Evolutionary conservation across 345 rosid genomes (phyloP).

Genomic region (Sisymbrium irio): DNA sequence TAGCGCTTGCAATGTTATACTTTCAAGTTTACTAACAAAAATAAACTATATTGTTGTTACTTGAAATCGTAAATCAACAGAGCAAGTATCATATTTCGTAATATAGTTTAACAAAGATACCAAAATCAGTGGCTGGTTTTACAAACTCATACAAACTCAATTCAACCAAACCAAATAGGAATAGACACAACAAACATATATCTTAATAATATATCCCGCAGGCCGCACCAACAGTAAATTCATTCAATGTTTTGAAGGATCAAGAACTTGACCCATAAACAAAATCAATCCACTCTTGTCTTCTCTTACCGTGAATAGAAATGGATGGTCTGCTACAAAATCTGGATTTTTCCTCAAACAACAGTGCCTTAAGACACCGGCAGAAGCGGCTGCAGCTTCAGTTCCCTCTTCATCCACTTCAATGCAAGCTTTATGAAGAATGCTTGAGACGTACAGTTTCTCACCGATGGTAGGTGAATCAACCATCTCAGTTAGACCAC

Average conservation of each 20-base stretch:
- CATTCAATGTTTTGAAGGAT: conserved; percentile 16
- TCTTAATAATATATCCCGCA: too few relatives aligned
- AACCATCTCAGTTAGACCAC: conserved; percentile 54
- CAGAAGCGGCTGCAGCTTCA: conserved; percentile 65
- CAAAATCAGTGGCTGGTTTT: too few relatives aligned
- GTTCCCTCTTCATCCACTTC: conserved; percentile 79
- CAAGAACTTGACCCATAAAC: conserved; percentile 45
- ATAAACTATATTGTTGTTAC: too few relatives aligned
- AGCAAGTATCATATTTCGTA: too few relatives aligned
- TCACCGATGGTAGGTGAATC: conserved; percentile 31
- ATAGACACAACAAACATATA: too few relatives aligned
- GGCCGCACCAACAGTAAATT: neutral
- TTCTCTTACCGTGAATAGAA: conserved; percentile 55
- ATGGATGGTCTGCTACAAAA: conserved; percentile 67
- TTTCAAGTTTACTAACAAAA: too few relatives aligned
- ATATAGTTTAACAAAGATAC: too few relatives aligned
- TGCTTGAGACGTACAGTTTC: conserved; percentile 33
- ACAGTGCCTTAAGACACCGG: conserved; percentile 28
- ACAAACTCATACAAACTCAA: too few relatives aligned
- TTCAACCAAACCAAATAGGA: too few relatives aligned
- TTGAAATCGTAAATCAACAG: too few relatives aligned
- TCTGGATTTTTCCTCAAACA: neutral
- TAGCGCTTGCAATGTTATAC: too few relatives aligned
- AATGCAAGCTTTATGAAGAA: conserved; percentile 58
- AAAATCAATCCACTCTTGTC: conserved; percentile 49